A percentile compares a stretch with the other conserved stretches of the same genome.
Evolutionary conservation across 257 asterid species (phyloP).

Genomic region (Solanum neorickii): DNA sequence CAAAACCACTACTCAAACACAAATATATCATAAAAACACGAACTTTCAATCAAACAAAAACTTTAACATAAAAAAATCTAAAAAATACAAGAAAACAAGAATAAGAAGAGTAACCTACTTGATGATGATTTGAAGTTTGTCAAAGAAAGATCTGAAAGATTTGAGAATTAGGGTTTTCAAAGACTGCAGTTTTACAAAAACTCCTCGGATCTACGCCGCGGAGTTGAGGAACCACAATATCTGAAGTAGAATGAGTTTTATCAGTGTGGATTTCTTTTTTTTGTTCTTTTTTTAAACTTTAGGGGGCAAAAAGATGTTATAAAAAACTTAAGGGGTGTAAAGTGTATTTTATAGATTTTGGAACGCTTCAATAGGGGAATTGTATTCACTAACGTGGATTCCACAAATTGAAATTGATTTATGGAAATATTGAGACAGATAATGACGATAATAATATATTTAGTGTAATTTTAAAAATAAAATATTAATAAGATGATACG

Average conservation of each 20-base stretch:
- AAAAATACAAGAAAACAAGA: not conserved
- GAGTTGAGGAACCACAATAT: not conserved
- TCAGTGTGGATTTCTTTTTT: not conserved
- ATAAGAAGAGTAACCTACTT: not conserved
- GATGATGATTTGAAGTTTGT: not conserved
- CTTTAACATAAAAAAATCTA: not conserved
- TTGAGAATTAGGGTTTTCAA: not conserved
- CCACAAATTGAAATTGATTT: not conserved
- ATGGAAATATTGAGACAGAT: not conserved
- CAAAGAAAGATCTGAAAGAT: not conserved
- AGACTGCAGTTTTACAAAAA: not conserved
- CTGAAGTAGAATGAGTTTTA: not conserved
- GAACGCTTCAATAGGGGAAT: not conserved
- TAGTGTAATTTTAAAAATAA: no score
- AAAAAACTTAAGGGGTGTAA: not conserved
- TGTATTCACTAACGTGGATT: not conserved
- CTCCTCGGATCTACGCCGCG: constrained; percentile 20
- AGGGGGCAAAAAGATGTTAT: not conserved
- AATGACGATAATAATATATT: no score
- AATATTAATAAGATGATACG: no score
- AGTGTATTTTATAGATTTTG: not conserved
- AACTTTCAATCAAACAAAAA: not conserved
- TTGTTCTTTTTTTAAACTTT: not conserved
- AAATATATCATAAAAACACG: not conserved
- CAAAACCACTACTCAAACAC: not conserved